These are phyloP conservation scores for Aspergillus alliaceus DNA, from an alignment of 2,329 filamentous ascomycete genomes.

Conservation along the genomic window DNA sequence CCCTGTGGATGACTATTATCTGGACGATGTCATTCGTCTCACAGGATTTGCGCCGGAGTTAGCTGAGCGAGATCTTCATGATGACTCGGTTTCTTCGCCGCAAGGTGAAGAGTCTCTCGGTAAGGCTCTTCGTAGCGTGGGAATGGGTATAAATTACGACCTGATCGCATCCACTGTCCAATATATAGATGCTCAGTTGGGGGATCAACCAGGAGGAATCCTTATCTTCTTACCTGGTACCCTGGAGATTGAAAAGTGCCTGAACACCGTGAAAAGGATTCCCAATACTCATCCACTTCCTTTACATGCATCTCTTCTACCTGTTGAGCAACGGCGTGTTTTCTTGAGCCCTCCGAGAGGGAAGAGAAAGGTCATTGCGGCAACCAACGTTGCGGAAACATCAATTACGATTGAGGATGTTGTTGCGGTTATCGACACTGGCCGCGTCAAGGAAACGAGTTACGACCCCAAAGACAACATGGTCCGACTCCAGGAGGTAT, in stretches of 20 bases:
- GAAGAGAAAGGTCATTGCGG: constrained; percentile 87
- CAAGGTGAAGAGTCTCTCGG: constrained; percentile 55
- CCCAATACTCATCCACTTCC: constrained; percentile 75
- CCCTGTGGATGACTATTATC: constrained; percentile 84
- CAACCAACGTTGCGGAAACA: constrained; percentile 96
- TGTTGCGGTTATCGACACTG: constrained; percentile 91
- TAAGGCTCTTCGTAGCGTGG: constrained; percentile 69
- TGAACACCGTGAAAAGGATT: constrained; percentile 66
- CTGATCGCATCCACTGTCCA: constrained; percentile 78
- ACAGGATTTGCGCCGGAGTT: constrained; percentile 65
- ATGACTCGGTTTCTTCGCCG: constrained; percentile 43
- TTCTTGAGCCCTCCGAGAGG: constrained; percentile 75
- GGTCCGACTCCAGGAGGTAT: constrained; percentile 89
- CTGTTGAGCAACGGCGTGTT: constrained; percentile 81
- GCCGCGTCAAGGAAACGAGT: constrained; percentile 93
- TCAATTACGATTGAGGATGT: constrained; percentile 99
- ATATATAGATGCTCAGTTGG: constrained; percentile 76
- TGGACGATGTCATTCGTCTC: constrained; percentile 81
- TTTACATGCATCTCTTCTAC: constrained; percentile 87
- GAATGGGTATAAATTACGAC: constrained; percentile 87
- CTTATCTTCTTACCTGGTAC: constrained; percentile 94
- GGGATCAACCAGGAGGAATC: constrained; percentile 75
- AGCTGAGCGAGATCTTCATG: constrained; percentile 32
- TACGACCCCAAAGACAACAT: constrained; percentile 92
- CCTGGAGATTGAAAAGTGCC: constrained; percentile 82